A percentile compares a stretch with the other conserved stretches of the same genome.
phyloP scores from a whole-genome alignment of 2,329 filamentous ascomycete genomes.

The Rhexocercosporidium sp. region DNA sequence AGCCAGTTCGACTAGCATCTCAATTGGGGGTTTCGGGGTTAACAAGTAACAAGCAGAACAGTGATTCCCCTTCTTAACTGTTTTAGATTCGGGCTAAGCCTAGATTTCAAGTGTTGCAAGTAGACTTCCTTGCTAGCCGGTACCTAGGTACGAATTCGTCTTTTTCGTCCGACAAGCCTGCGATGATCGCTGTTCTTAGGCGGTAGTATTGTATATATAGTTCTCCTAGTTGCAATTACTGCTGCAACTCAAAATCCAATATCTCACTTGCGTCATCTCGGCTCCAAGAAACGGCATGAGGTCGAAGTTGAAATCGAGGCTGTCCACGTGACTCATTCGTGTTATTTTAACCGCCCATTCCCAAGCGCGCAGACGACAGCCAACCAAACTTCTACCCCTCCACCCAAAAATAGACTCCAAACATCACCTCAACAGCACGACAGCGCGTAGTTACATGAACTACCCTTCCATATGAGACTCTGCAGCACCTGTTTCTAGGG shows the following conservation, averaged over 20 bases:
- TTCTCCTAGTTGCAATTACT: constrained; percentile 6
- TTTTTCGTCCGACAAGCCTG: neutral
- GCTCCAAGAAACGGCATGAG: neutral
- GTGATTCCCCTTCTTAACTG: neutral
- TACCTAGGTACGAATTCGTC: neutral
- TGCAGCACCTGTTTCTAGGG: neutral
- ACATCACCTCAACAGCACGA: constrained; percentile 15
- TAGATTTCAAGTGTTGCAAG: neutral
- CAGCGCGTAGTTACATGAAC: constrained; percentile 30
- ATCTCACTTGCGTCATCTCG: constrained; percentile 17
- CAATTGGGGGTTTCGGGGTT: too few relatives aligned
- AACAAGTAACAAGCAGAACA: neutral
- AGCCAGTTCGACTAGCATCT: neutral
- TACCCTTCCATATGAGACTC: constrained; percentile 13
- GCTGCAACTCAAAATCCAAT: constrained; percentile 16
- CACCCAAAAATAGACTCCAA: constrained; percentile 24
- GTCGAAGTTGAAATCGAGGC: neutral
- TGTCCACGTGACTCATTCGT: constrained; percentile 17
- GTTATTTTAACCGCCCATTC: constrained; percentile 17
- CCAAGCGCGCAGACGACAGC: constrained; percentile 21
- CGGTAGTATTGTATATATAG: constrained; percentile 18
- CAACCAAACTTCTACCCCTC: constrained; percentile 15
- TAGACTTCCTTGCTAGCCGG: neutral
- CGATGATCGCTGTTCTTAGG: neutral
- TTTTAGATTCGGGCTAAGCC: neutral